These are phyloP conservation scores for Chrysosporium keratinophilum DNA, from an alignment of 2,329 filamentous ascomycete genomes.

Conservation along the genomic window DNA sequence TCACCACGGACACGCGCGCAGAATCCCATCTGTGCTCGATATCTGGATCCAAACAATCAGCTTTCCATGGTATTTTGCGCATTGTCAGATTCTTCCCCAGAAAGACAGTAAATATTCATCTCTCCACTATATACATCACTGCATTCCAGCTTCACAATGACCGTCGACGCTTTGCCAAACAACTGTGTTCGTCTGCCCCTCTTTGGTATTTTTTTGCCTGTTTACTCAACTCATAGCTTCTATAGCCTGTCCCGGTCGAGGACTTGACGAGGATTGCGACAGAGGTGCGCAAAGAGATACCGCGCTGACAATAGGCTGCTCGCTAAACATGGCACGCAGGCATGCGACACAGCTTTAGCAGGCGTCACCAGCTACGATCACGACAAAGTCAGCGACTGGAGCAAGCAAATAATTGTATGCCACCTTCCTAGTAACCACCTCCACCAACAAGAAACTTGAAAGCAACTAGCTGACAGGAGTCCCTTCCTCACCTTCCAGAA, in stretches of 20 bases:
- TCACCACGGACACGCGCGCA: no score
- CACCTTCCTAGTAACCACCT: neutral
- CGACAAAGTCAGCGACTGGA: conserved; percentile 74
- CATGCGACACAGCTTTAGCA: conserved; percentile 68
- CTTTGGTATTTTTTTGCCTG: neutral
- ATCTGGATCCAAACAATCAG: no score
- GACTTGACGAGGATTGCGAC: conserved; percentile 76
- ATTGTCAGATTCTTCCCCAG: no score
- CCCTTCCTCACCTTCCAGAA: conserved; percentile 27
- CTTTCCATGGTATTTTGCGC: no score
- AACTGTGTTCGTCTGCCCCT: conserved; percentile 7
- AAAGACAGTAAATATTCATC: no score
- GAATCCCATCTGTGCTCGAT: no score
- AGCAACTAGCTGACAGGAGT: neutral
- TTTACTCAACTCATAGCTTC: neutral
- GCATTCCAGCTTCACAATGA: neutral
- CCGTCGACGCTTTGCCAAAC: conserved; percentile 7
- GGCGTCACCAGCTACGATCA: conserved; percentile 76
- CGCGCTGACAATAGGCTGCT: neutral
- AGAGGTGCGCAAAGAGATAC: conserved; percentile 50
- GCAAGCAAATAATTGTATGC: conserved; percentile 81
- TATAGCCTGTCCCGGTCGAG: conserved; percentile 62
- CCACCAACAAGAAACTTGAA: neutral
- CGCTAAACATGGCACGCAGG: conserved; percentile 42
- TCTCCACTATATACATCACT: no score